Evolutionary conservation across 148 eudicot genomes (phyloP).

Genomic region (Vaccinium corymbosum): DNA sequence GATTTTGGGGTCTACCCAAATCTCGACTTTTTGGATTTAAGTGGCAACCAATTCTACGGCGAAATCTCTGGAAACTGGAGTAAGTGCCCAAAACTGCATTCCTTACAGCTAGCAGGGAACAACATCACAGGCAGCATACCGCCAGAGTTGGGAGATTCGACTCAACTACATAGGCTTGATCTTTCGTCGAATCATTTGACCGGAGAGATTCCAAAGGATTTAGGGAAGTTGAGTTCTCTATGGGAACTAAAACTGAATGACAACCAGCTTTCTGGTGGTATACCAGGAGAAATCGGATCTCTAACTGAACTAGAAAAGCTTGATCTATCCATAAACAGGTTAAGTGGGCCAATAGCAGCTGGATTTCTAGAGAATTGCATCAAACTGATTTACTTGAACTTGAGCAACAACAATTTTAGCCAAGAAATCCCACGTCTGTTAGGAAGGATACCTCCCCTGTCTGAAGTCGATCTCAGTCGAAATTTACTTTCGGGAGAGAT

Average conservation of each 20-base stretch:
- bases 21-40: slow-evolving; percentile 21
- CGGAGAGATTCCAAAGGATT: slow-evolving; percentile 36
- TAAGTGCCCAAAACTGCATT: slow-evolving; percentile 23
- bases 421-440: background rate
- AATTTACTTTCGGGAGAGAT: slow-evolving; percentile 36
- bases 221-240: slow-evolving; percentile 27
- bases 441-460: background rate
- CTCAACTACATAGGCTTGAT: slow-evolving; percentile 27
- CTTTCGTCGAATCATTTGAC: slow-evolving; percentile 35
- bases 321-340: slow-evolving; percentile 28
- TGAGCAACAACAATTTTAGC: slow-evolving; percentile 8
- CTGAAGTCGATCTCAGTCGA: slow-evolving; percentile 27
- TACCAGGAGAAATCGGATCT: slow-evolving; percentile 32
- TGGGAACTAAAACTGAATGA: slow-evolving; percentile 27
- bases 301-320: slow-evolving; percentile 29
- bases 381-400: slow-evolving; percentile 15
- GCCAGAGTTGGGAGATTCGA: slow-evolving; percentile 26
- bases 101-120: slow-evolving; percentile 17
- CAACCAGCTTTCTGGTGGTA: slow-evolving; percentile 33
- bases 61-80: slow-evolving; percentile 28
- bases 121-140: slow-evolving; percentile 19
- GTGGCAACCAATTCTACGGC: slow-evolving; percentile 25
- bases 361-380: slow-evolving; percentile 25
- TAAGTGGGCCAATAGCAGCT: slow-evolving; percentile 29
- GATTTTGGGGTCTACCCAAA: slow-evolving; percentile 30